phyloP scores from a whole-genome alignment of 768 basidiomycete genomes.

The button mushroom (Agaricus bisporus) region DNA sequence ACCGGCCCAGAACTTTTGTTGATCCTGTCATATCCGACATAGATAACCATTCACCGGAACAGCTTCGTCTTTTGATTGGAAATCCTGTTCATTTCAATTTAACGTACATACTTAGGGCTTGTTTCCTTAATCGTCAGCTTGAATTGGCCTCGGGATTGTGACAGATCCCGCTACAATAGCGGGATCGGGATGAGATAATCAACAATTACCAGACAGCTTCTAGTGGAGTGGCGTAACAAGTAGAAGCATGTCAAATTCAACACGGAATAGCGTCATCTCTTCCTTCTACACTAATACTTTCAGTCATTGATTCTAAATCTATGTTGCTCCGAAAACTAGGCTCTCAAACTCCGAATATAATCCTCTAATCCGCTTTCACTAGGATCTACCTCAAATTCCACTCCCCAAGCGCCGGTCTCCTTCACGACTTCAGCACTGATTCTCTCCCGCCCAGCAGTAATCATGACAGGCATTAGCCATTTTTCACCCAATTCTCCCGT shows the following conservation, averaged over 20 bases:
- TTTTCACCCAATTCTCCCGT: constrained; percentile 4
- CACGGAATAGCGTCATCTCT: neutral
- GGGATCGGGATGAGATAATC: too few relatives aligned
- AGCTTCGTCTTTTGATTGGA: too few relatives aligned
- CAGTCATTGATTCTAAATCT: neutral
- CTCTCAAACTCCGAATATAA: constrained; percentile 5
- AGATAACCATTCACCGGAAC: too few relatives aligned
- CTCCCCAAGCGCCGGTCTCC: constrained; percentile 5
- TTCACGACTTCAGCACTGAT: neutral
- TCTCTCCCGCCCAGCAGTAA: neutral
- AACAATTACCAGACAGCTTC: too few relatives aligned
- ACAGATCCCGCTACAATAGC: too few relatives aligned
- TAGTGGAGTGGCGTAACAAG: too few relatives aligned
- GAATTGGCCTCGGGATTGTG: neutral
- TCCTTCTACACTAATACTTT: neutral
- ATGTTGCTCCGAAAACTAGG: neutral
- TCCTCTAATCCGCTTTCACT: constrained; percentile 1
- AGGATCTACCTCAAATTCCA: neutral
- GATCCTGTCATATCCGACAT: too few relatives aligned
- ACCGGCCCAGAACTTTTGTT: too few relatives aligned
- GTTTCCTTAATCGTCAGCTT: neutral
- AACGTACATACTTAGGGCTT: too few relatives aligned
- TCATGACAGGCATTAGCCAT: constrained; percentile 5
- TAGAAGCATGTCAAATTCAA: neutral
- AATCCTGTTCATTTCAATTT: too few relatives aligned